These are phyloP conservation scores for Fusarium sp. DNA, from an alignment of 2,329 filamentous ascomycete genomes.

Conservation along the genomic window DNA sequence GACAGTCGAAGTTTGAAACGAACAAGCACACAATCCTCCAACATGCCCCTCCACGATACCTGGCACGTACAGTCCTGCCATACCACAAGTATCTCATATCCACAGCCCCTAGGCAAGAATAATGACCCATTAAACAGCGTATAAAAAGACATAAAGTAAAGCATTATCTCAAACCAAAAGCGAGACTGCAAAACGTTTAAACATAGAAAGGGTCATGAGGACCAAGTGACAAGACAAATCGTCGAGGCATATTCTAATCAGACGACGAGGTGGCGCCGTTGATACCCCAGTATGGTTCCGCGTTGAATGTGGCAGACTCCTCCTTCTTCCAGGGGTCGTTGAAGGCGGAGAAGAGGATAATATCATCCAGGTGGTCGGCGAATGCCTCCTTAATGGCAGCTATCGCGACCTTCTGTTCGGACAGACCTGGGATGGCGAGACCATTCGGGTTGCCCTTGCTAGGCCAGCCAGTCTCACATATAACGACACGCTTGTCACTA, in stretches of 20 bases:
- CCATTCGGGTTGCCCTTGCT: constrained; percentile 72
- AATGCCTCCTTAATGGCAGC: constrained; percentile 70
- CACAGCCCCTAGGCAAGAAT: not conserved
- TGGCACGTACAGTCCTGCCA: constrained; percentile 14
- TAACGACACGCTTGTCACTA: constrained; percentile 68
- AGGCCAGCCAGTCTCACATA: constrained; percentile 90
- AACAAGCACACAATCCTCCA: constrained; percentile 3
- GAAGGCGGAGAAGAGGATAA: constrained; percentile 82
- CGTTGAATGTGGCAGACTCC: constrained; percentile 67
- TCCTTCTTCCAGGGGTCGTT: constrained; percentile 83
- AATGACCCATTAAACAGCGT: constrained; percentile 3
- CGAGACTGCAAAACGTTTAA: constrained; percentile 12
- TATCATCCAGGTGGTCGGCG: constrained; percentile 54
- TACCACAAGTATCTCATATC: not conserved
- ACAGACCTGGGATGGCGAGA: constrained; percentile 71
- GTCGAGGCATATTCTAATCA: constrained; percentile 20
- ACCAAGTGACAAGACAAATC: constrained; percentile 15
- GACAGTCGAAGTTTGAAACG: not conserved
- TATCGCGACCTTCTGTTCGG: constrained; percentile 73
- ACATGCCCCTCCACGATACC: constrained; percentile 5
- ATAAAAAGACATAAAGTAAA: constrained; percentile 7
- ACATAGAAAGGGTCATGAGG: constrained; percentile 5
- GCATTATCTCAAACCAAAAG: constrained; percentile 3
- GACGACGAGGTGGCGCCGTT: constrained; percentile 43
- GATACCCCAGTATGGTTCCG: constrained; percentile 83